phyloP scores from a whole-genome alignment of 2,329 filamentous ascomycete genomes.

The Pseudocercospora fijiensis region DNA sequence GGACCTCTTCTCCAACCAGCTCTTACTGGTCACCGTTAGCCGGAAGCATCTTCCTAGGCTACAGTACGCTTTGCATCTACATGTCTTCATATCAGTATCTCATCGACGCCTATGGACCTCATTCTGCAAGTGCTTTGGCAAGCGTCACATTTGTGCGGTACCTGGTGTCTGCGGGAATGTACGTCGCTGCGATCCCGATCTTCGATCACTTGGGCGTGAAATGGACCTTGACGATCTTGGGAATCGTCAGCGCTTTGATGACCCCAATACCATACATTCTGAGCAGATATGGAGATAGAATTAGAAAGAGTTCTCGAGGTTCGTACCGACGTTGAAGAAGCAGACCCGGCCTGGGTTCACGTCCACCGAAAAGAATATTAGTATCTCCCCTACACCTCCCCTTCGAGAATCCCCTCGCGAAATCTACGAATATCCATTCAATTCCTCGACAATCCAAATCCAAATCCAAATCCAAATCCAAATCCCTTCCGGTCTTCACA shows the following conservation, averaged over 20 bases:
- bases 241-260: neutral
- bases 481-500: too few relatives aligned
- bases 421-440: too few relatives aligned
- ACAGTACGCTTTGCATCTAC: constrained; percentile 51
- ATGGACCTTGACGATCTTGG: neutral
- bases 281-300: neutral
- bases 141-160: constrained; percentile 43
- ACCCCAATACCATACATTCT: neutral
- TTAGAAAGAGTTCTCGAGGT: neutral
- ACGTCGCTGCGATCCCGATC: neutral
- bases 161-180: constrained; percentile 19
- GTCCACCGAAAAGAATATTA: too few relatives aligned
- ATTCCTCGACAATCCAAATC: too few relatives aligned
- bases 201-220: neutral
- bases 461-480: too few relatives aligned
- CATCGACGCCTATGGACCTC: constrained; percentile 57
- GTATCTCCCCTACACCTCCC: too few relatives aligned
- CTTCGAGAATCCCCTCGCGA: too few relatives aligned
- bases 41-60: constrained; percentile 53
- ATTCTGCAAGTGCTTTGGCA: constrained; percentile 51
- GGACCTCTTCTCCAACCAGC: constrained; percentile 44
- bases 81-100: constrained; percentile 57
- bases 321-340: too few relatives aligned
- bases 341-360: too few relatives aligned
- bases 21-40: constrained; percentile 53